Evolutionary conservation across 192 early-diverging fungal species (phyloP), one percentile per base, ranked within the genome.

Genomic region (Coemansia guatemalensis): DNA sequence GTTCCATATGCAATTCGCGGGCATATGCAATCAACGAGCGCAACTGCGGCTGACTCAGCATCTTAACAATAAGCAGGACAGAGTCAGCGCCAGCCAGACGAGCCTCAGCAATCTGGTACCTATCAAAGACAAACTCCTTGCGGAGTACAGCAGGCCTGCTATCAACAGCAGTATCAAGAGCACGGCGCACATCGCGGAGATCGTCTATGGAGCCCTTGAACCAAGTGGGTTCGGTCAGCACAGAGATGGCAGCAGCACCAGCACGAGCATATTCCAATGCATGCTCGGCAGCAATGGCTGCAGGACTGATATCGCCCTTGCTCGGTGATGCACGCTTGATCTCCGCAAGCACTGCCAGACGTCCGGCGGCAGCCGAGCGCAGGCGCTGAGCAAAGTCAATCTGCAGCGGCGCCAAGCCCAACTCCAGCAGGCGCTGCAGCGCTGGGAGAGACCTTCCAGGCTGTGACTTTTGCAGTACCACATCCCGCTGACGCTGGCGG

Each of bases 151-250:
- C 95, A 8, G 98, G 98, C 1, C 97, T 85, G 0, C 93, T 85
- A 64, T 92, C 83, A 11, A 85, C 83, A 12, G 86, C 41, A 6
- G 62, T 41, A 49, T 84, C 83, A 0, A 99, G 54, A 8, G 86
- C 88, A 18, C 71, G 71, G 26, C 95, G 89, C n/a, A 93, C 95
- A 33, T 89, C 85, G 35, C 88, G 87, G 87, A 99, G 85, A 62
- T 99, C 98, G 61, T 92, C 90, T 12, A 99, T 75, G 18, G 84
- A 82, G 27, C 98, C 98, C 79, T 96, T 95, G 84, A 99, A 99
- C 98, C 98, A 99, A 35, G 88, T 95, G 47, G 95, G 92, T 78
- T 99, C 98, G 3, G 98, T 99, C 79, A 99, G 80, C 8, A 99
- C 98, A 56, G 95, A 97, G 60, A 99, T 96, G 1, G 89, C 93